Evolutionary conservation across 768 basidiomycete genomes (phyloP), one percentile per base, ranked within the genome.

Genomic region (Termitomyces sp.): DNA sequence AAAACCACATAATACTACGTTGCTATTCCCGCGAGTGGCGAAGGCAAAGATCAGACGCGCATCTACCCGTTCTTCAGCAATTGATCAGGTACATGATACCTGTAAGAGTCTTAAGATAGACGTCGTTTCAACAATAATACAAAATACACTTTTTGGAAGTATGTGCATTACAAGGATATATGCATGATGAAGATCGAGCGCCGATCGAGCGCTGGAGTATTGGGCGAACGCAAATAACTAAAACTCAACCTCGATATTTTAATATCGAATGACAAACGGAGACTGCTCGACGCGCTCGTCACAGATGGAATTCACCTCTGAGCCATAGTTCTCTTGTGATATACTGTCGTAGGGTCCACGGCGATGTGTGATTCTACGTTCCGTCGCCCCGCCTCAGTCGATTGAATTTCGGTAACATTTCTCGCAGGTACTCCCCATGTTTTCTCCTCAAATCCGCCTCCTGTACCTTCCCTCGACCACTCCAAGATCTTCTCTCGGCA

Each of bases 341-440:
- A 11, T 6, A 45, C 10, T 35, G 9, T 3, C 38, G 18, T n/a
- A n/a, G 38, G 8, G 9, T 18, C 6, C 18, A 18, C 3, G 16
- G 24, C 3, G 16, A 33, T 38, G 4, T 38, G 26, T n/a, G 24
- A 36, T 26, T 28, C 13, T 28, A 52, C 32, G 41, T 54, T 44
- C 79, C 83, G 61, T 85, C 84, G 22, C 80, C 83, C 52, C 83
- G 74, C 56, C 88, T 72, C 56, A 92, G 66, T 51, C 91, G 73
- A 69, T 94, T 93, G 66, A 94, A 94, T 72, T 94, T 93, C 46
- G 90, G 91, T 45, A 94, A 65, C 86, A 94, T 94, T 69, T 98
- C 96, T 44, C 86, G 77, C 52, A 98, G 77, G 70, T 98, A 98
- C 65, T 96, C 94, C 4, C 86, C 84, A 65, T 98, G 95, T 67